These are phyloP conservation scores for barrel medic (Medicago truncatula) DNA, from an alignment of 306 rosid species.

Conservation along the genomic window DNA sequence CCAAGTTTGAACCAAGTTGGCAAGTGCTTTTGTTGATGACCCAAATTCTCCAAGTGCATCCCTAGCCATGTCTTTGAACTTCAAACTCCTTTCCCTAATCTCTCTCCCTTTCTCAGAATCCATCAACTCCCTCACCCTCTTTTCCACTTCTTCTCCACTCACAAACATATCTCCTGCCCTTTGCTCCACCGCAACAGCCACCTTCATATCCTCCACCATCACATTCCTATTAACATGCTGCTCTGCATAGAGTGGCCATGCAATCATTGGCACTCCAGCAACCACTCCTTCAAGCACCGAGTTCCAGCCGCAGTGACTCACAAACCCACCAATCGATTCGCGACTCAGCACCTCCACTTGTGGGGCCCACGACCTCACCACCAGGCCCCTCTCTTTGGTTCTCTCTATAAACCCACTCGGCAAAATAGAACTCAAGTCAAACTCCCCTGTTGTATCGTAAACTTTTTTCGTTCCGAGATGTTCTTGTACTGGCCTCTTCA, in stretches of 20 bases:
- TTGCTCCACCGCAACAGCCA: conserved; percentile 42
- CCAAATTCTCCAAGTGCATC: conserved; percentile 40
- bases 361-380: conserved; percentile 43
- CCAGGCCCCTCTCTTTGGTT: conserved; percentile 40
- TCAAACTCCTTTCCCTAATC: conserved; percentile 28
- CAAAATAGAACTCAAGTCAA: conserved; percentile 21
- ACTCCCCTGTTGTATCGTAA: not conserved
- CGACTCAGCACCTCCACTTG: conserved; percentile 44
- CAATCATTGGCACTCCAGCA: conserved; percentile 52
- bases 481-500: conserved; percentile 26
- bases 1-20: conserved; percentile 43
- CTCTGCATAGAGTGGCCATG: conserved; percentile 48
- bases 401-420: conserved; percentile 46
- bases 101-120: conserved; percentile 27
- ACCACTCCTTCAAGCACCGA: conserved; percentile 50
- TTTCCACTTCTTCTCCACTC: conserved; percentile 41
- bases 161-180: conserved; percentile 42
- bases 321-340: conserved; percentile 44
- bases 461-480: not conserved
- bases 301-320: conserved; percentile 54
- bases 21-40: conserved; percentile 40
- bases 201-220: conserved; percentile 45
- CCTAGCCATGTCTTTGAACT: conserved; percentile 29
- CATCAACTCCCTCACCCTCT: conserved; percentile 38
- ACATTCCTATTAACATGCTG: conserved; percentile 49